phyloP scores from a whole-genome alignment of 495 filamentous ascomycete genomes.

The Entonaema liquescens region DNA sequence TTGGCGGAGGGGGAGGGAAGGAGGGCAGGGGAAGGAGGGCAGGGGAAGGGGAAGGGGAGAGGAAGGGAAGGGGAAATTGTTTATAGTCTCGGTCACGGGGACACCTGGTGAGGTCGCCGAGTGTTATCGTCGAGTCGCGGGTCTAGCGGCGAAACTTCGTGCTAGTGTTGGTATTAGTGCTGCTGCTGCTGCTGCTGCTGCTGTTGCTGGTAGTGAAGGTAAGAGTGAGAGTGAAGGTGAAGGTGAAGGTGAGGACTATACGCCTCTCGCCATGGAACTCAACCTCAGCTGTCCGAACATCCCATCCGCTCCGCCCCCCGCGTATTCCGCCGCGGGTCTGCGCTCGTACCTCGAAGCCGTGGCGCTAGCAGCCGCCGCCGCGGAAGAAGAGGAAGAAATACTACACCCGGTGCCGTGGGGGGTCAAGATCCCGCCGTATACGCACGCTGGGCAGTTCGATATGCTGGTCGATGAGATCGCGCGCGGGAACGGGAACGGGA shows the following conservation, averaged over 20 bases:
- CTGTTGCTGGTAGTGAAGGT: neutral
- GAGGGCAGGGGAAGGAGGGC: neutral
- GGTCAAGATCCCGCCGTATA: conserved; percentile 77
- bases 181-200: too few species aligned
- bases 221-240: too few species aligned
- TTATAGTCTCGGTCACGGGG: conserved; percentile 78
- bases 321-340: conserved; percentile 62
- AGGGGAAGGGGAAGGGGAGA: conserved; percentile 38
- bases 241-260: too few species aligned
- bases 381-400: neutral
- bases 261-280: conserved; percentile 68
- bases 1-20: conserved; percentile 51
- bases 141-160: neutral
- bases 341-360: conserved; percentile 57
- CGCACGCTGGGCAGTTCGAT: conserved; percentile 66
- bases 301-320: conserved; percentile 68
- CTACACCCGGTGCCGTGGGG: conserved; percentile 57
- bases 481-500: too few species aligned
- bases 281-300: conserved; percentile 83
- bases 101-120: conserved; percentile 55
- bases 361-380: conserved; percentile 20
- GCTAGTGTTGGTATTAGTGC: too few species aligned
- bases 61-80: conserved; percentile 45
- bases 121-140: conserved; percentile 53
- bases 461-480: conserved; percentile 52